Percentiles rank a stretch among this genome's conserved stretches.
Evolutionary conservation across 1,284 basidiomycete species (phyloP).

Genomic region (Termitomyces sp.): DNA sequence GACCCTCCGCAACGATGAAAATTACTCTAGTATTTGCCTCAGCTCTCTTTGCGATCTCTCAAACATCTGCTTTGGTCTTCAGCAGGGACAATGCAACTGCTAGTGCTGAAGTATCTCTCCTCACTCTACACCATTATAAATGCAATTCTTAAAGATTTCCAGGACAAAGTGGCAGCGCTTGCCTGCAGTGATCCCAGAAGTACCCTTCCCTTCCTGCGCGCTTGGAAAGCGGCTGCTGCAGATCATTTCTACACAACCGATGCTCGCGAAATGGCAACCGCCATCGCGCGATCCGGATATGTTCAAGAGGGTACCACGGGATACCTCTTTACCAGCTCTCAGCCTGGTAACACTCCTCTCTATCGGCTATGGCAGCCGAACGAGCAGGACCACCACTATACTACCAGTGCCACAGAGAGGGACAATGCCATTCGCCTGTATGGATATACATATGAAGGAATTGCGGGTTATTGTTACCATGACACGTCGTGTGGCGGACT

Average conservation of each 20-base stretch:
- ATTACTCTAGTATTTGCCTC: neutral
- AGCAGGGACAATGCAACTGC: neutral
- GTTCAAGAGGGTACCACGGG: conserved; percentile 5
- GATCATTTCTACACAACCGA: conserved; percentile 16
- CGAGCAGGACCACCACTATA: conserved; percentile 11
- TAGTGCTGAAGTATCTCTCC: neutral
- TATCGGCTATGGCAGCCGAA: conserved; percentile 5
- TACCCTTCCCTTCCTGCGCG: conserved; percentile 3
- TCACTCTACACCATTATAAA: neutral
- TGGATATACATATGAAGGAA: conserved; percentile 11
- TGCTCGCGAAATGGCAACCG: conserved; percentile 5
- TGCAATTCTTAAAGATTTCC: neutral
- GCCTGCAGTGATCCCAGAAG: conserved; percentile 8
- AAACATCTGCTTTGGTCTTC: neutral
- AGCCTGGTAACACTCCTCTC: conserved; percentile 10
- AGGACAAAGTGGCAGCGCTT: neutral
- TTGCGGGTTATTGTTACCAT: conserved; percentile 17
- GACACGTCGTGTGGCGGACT: conserved; percentile 15
- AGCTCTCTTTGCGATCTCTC: neutral
- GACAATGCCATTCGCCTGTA: conserved; percentile 8
- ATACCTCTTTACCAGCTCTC: conserved; percentile 5
- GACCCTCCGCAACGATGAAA: neutral
- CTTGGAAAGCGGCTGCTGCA: neutral
- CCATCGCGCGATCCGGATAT: conserved; percentile 2
- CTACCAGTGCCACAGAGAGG: conserved; percentile 6